Evolutionary conservation across 1,139 yeast species (phyloP).

Genomic region (Sugiyamaella grinbergsii): DNA sequence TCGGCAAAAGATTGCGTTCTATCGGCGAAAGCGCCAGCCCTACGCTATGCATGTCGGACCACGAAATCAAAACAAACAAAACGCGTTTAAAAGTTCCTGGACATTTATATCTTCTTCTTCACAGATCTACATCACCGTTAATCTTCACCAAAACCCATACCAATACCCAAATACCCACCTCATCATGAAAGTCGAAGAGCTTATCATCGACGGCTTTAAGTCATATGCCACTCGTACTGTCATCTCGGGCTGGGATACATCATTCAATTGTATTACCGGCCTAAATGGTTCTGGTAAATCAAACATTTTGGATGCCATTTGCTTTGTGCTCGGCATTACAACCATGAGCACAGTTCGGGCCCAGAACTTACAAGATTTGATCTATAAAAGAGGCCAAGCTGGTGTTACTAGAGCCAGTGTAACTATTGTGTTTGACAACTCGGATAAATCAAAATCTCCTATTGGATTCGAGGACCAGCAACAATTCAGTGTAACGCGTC

Average conservation of each 20-base stretch:
- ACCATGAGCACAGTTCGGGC: slow-evolving; percentile 95
- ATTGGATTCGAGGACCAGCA: slow-evolving; percentile 81
- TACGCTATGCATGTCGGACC: no score
- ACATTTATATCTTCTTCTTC: no score
- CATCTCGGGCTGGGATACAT: slow-evolving; percentile 92
- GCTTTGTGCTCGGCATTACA: slow-evolving; percentile 96
- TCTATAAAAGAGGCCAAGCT: slow-evolving; percentile 96
- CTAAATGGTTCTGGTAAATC: slow-evolving; percentile 97
- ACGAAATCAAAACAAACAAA: neutral
- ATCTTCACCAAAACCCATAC: no score
- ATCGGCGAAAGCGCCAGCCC: no score
- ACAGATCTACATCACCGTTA: no score
- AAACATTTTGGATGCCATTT: slow-evolving; percentile 91
- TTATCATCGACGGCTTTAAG: slow-evolving; percentile 96
- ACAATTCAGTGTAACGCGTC: slow-evolving; percentile 89
- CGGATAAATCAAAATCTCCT: slow-evolving; percentile 74
- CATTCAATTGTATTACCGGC: slow-evolving; percentile 97
- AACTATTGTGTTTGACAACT: slow-evolving; percentile 89
- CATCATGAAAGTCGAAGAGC: slow-evolving; percentile 87
- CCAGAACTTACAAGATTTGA: slow-evolving; percentile 86
- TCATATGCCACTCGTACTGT: slow-evolving; percentile 97
- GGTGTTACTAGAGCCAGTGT: slow-evolving; percentile 98
- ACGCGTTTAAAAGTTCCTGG: neutral
- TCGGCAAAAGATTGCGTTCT: no score
- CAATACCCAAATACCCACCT: neutral